phyloP scores from a whole-genome alignment of 225 moss, liverwort and hornwort genomes.

The Rhytidiadelphus loreus region DNA sequence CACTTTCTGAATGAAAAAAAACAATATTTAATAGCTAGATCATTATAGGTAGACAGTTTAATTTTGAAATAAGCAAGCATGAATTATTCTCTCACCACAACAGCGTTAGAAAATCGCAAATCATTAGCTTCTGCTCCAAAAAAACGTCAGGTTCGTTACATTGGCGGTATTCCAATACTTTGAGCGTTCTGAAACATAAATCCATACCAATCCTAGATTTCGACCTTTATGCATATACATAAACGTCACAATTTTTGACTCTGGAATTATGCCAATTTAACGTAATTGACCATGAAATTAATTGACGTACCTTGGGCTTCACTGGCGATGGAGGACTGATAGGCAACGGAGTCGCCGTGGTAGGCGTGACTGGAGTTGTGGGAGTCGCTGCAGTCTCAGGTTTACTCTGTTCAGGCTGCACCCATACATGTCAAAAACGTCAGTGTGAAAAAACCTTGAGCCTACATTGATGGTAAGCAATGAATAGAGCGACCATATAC shows the following conservation, averaged over 20 bases:
- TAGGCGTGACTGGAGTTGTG: neutral
- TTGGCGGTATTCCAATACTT: neutral
- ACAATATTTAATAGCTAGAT: neutral
- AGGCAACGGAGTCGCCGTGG: neutral
- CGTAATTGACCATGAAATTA: neutral
- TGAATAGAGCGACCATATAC: neutral
- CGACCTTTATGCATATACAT: too few species aligned
- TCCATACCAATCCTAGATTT: neutral
- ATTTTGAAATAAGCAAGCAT: neutral
- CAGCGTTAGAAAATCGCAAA: neutral
- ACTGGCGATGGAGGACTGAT: slow-evolving; percentile 3
- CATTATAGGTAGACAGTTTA: neutral
- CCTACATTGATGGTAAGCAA: neutral
- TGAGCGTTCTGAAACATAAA: neutral
- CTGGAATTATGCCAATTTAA: neutral
- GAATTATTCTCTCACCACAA: too few species aligned
- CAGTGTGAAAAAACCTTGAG: neutral
- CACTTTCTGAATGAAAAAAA: neutral
- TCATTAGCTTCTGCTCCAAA: neutral
- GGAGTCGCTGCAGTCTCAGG: neutral
- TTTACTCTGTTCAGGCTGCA: neutral
- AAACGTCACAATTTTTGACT: neutral
- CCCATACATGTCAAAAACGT: neutral
- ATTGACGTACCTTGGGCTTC: neutral
- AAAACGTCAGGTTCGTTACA: neutral